Base-by-base conservation (phyloP, 768 basidiomycete species). In the Brasilioporus rufonigricans region DNA sequence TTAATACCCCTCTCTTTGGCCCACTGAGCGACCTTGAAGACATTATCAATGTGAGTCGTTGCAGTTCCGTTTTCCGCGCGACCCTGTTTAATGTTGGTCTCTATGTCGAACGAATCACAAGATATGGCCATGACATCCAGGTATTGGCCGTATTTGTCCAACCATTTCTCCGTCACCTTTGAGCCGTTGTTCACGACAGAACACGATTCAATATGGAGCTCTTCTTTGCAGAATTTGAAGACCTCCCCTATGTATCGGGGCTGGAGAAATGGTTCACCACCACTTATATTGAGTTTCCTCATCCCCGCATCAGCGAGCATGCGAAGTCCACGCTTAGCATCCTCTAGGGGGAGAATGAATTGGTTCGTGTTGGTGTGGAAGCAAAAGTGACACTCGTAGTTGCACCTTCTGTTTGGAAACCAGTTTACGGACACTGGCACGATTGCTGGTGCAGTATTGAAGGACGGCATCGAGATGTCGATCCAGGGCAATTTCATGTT, bases 41-140 rank as follows among this genome's bases (percentile, higher is more conserved):
- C 75, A 0, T 61, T 65, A 21, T 26, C 36, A 8, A 76, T 65
- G 36, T 76, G 76, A 4, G 66, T 64, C 16, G 62, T 63, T 2
- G 65, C 21, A 0, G 60, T 65, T 11, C 65, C 70, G 19, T 74
- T 61, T 45, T 74, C 75, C 7, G 68, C 57, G 13, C 71, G 47
- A 50, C 75, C 70, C 44, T 73, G 64, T 21, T 56, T 66, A 33
- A 70, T 19, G 48, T 76, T 76, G 9, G 70, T 70, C 35, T 75
- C 74, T 0, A 39, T 16, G 44, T 73, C 71, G 36, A 77, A 76
- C 13, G 69, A 69, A 38, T 77, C 75, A 38, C 76, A 77, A 1
- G 75, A 76, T 3, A 77, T 73, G 0, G 75, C 75, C 67, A 76
- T 76, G 29, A 76, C 64, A 29, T 76, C 75, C 26, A 76, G 55